A percentile compares a stretch with the other conserved stretches of the same genome.
These are phyloP conservation scores for Triangularia setosa DNA, from an alignment of 2,329 filamentous ascomycete genomes.

Conservation along the genomic window DNA sequence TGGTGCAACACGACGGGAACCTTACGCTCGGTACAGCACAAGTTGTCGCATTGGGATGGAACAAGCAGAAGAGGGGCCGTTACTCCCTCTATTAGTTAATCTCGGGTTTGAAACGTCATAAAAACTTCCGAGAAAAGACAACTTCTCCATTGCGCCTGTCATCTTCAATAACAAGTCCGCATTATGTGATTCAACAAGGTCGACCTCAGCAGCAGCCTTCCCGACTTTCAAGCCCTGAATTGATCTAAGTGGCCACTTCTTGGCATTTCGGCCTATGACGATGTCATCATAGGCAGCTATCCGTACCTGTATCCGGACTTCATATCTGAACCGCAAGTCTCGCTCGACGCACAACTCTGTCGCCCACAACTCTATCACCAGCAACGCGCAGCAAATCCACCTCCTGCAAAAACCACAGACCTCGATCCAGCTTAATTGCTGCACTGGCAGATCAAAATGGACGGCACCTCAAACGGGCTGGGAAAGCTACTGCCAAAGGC, in stretches of 20 bases:
- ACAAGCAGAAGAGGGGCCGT: background rate
- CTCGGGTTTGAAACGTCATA: background rate
- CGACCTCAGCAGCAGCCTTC: background rate
- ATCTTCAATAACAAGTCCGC: background rate
- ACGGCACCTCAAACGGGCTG: conserved; percentile 34
- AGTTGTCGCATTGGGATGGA: background rate
- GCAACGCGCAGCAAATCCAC: background rate
- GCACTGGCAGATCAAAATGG: conserved; percentile 19
- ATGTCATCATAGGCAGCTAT: conserved; percentile 13
- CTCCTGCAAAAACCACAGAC: background rate
- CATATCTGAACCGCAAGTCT: background rate
- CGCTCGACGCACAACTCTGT: background rate
- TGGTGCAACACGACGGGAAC: background rate
- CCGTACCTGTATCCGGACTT: background rate
- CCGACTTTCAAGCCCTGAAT: background rate
- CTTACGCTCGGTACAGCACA: background rate
- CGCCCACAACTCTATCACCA: background rate
- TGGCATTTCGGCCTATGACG: conserved; percentile 7
- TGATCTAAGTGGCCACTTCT: background rate
- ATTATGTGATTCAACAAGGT: background rate
- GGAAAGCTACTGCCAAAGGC: conserved; percentile 52
- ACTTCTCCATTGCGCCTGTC: no score
- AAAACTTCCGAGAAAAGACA: background rate
- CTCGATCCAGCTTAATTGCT: background rate
- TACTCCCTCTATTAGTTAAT: background rate